phyloP scores from a whole-genome alignment of 257 asterid species.

The Scutellaria galericulata region DNA sequence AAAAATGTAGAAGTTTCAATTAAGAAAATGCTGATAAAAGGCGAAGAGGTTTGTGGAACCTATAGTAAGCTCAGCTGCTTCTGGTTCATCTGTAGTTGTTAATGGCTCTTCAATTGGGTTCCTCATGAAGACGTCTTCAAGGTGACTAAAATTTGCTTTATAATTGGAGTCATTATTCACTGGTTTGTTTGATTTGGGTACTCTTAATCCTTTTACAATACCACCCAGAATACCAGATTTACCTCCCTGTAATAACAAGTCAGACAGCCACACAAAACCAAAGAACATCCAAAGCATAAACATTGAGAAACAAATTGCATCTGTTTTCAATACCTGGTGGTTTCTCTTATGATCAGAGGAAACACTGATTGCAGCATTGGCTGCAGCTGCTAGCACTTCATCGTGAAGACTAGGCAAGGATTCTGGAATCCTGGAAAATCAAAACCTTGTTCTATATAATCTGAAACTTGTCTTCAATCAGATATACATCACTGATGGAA shows the following conservation, averaged over 20 bases:
- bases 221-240: conserved; percentile 64
- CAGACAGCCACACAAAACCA: conserved; percentile 31
- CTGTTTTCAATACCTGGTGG: conserved; percentile 56
- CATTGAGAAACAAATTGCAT: conserved; percentile 31
- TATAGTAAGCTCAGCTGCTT: conserved; percentile 68
- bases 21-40: neutral
- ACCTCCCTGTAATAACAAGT: conserved; percentile 57
- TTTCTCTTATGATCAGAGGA: conserved; percentile 66
- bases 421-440: conserved; percentile 67
- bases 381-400: conserved; percentile 89
- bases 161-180: conserved; percentile 41
- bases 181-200: conserved; percentile 39
- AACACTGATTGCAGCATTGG: conserved; percentile 63
- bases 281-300: conserved; percentile 33
- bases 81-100: conserved; percentile 42
- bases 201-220: conserved; percentile 73
- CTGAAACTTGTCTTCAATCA: conserved; percentile 13
- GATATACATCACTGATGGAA: conserved; percentile 30
- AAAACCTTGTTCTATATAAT: conserved; percentile 35
- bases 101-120: conserved; percentile 53
- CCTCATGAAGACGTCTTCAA: conserved; percentile 62
- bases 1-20: neutral
- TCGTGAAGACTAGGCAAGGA: conserved; percentile 85
- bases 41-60: conserved; percentile 48
- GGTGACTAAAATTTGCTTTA: conserved; percentile 53